Base-by-base conservation (phyloP, 495 filamentous ascomycete genomes). In the Rostrohypoxylon terebratum region DNA sequence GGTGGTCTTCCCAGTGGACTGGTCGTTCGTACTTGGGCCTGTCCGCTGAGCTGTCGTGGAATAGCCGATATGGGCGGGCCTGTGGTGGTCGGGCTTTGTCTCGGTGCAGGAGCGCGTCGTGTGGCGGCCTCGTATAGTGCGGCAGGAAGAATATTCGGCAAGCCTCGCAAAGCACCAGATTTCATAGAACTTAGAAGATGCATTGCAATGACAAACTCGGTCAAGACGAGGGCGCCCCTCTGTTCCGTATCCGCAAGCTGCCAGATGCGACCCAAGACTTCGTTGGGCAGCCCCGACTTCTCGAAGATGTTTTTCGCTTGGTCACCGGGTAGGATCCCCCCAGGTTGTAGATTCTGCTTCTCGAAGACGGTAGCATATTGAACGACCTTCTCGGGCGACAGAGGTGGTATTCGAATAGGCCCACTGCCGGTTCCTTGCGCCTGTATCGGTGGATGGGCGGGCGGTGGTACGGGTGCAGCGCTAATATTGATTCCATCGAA, bases 191-290 rank as follows among this genome's bases (percentile, higher is more conserved):
- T 92, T 59, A 99, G 84, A 31, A 99, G 86, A 82, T 99, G 96
- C 96, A 99, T 99, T 10, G 96, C 95, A 73, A 99, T 96, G 74
- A 98, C 91, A 78, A 99, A 99, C 67, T 98, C 96, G 11, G 94
- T 95, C 72, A 89, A 84, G 69, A 92, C 92, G n/a, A 99, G 87
- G 36, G 90, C 90, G 25, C 96, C 96, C 59, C 94, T 89, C 78
- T 97, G 93, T 77, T 97, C 93, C 0, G 92, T 94, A 80, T 99
- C 96, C 9, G 94, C 90, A 53, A 99, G 86, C 74, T 91, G 93
- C 96, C 96, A 99, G 79, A 99, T 98, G 59, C 91, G 90, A 10
- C 93, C 96, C 18, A 99, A 86, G 1, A 92, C 85, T 72, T 98
- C 94, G 78, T 96, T 98, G 1, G 96, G 92, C 25, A 98, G 85